Evolutionary conservation across 2,329 filamentous ascomycete genomes (phyloP).

Genomic region (Thielaviopsis euricoi): DNA sequence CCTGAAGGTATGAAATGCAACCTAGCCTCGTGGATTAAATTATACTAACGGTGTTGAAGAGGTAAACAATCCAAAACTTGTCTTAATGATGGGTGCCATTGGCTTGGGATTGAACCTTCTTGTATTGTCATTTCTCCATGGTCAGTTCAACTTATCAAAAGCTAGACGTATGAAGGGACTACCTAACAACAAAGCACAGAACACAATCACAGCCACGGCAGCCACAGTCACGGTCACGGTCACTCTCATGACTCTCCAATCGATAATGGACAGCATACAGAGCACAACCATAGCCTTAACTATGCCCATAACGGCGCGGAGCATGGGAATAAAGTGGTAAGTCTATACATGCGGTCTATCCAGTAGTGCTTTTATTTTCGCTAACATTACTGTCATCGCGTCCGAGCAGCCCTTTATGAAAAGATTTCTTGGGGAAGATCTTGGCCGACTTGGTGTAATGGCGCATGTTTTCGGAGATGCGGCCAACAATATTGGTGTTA

Average conservation of each 20-base stretch:
- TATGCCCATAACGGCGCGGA: constrained; percentile 14
- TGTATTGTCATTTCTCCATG: constrained; percentile 48
- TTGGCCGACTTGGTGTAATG: constrained; percentile 57
- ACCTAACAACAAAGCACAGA: not conserved
- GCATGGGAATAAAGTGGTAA: constrained; percentile 13
- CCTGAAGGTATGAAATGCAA: constrained; percentile 30
- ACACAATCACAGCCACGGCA: constrained; percentile 24
- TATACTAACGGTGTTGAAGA: constrained; percentile 22
- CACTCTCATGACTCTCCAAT: constrained; percentile 19
- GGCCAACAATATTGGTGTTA: constrained; percentile 62
- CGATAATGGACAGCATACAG: constrained; percentile 21
- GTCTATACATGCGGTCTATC: not conserved
- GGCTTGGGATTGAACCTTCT: constrained; percentile 53
- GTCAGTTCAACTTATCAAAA: constrained; percentile 20
- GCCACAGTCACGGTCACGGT: constrained; percentile 16
- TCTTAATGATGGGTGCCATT: constrained; percentile 53
- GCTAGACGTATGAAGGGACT: not conserved
- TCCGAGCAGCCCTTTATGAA: not conserved
- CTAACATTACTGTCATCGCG: too few species aligned
- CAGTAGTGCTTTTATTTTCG: too few species aligned
- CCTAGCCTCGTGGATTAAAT: not conserved
- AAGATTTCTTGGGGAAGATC: constrained; percentile 23
- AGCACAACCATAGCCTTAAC: constrained; percentile 15
- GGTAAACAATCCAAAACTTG: constrained; percentile 46
- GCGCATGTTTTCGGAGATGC: constrained; percentile 58